A percentile compares a stretch with the other conserved stretches of the same genome.
Conservation (phyloP, 352 stramenopile genomes). For the Saprolegnia diclina region DNA sequence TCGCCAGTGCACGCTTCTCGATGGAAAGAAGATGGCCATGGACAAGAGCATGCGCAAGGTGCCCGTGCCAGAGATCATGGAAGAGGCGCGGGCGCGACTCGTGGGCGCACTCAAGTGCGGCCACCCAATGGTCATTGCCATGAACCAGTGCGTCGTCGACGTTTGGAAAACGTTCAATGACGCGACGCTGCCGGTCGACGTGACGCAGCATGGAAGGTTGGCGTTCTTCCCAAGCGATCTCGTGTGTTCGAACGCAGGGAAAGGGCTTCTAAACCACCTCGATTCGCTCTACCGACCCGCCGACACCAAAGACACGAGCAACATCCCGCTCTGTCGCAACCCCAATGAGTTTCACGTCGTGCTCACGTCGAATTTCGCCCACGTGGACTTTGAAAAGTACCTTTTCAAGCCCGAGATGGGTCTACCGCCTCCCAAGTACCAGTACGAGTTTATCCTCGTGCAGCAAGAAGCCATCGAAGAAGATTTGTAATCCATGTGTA, state of each 20-base stretch:
- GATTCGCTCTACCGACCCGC: neutral
- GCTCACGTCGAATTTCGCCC: neutral
- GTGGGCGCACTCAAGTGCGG: constrained; percentile 6
- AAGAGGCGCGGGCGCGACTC: neutral
- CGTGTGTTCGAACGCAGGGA: neutral
- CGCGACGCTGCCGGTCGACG: neutral
- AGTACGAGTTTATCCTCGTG: constrained; percentile 16
- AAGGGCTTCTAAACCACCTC: neutral
- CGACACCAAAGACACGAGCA: neutral
- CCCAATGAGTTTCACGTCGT: neutral
- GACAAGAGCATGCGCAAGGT: constrained; percentile 22
- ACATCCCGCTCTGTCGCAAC: neutral
- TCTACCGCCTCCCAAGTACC: neutral
- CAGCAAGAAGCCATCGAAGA: neutral
- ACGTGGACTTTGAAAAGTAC: constrained; percentile 7
- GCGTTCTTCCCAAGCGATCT: neutral
- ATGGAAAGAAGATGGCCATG: constrained; percentile 8
- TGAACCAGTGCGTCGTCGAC: constrained; percentile 4
- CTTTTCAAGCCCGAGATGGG: neutral
- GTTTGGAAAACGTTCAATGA: constrained; percentile 10
- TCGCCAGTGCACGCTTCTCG: neutral
- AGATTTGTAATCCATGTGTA: neutral
- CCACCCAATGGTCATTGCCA: neutral
- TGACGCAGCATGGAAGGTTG: neutral
- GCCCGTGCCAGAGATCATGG: neutral